phyloP scores from a whole-genome alignment of 1,284 basidiomycete species.

The Cronartium quercuum region DNA sequence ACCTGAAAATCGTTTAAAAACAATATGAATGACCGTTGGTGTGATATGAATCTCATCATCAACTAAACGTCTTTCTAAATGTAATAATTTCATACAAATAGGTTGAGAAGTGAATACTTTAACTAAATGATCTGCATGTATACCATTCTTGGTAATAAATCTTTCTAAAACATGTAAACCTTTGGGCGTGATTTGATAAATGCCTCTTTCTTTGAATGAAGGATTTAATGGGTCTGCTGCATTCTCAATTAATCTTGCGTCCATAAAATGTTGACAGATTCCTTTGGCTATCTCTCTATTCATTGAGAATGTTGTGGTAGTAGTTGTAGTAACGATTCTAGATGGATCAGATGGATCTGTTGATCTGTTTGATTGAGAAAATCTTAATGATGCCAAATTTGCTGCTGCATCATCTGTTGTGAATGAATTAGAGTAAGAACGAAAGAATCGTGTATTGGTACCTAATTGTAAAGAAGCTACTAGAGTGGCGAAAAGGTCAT shows the following conservation, averaged over 20 bases:
- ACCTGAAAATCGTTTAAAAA: slow-evolving; percentile 91
- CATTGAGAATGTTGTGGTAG: slow-evolving; percentile 99
- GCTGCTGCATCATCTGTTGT: slow-evolving; percentile 91
- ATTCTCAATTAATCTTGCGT: slow-evolving; percentile 93
- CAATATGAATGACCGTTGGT: slow-evolving; percentile 81
- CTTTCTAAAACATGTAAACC: slow-evolving; percentile 96
- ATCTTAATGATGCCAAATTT: slow-evolving; percentile 92
- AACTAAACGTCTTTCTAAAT: slow-evolving; percentile 80
- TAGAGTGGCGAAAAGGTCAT: slow-evolving; percentile 95
- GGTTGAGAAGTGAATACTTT: slow-evolving; percentile 85
- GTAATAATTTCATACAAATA: slow-evolving; percentile 95
- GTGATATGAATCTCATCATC: slow-evolving; percentile 99
- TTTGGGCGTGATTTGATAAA: slow-evolving; percentile 93
- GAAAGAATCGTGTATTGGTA: slow-evolving; percentile 91
- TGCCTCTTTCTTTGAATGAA: slow-evolving; percentile 93
- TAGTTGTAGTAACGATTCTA: slow-evolving; percentile 95
- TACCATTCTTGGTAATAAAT: slow-evolving; percentile 99
- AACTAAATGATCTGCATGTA: slow-evolving; percentile 85
- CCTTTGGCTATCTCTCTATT: slow-evolving; percentile 98
- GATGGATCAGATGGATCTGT: slow-evolving; percentile 95
- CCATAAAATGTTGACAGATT: slow-evolving; percentile 99
- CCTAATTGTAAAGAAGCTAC: slow-evolving; percentile 84
- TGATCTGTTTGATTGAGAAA: slow-evolving; percentile 95
- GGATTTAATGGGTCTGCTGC: slow-evolving; percentile 79
- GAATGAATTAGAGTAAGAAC: slow-evolving; percentile 88